Base-by-base conservation (phyloP, 2,329 filamentous ascomycete genomes). In the Apiospora koreana region DNA sequence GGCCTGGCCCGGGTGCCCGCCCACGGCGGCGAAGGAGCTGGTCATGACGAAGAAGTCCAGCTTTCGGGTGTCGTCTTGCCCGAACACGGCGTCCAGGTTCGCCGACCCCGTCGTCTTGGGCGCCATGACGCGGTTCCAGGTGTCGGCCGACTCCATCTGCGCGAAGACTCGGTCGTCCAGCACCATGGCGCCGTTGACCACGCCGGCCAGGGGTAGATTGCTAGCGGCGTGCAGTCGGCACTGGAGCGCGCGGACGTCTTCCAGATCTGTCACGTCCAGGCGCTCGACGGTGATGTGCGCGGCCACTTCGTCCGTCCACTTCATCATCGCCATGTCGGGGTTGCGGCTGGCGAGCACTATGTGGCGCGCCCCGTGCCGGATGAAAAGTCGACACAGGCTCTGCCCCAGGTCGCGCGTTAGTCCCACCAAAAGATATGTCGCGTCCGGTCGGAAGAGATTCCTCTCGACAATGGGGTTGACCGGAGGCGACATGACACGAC, bases 1-100 rank as follows among this genome's bases (percentile, higher is more conserved):
- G 35, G 81, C 78, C 73, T 85, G 83, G 0, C 83, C 83, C 0
- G 80, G 77, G 69, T 85, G 83, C 0, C 83, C 83, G 18, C 82
- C 83, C 7, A 82, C 77, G 5, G 82, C 83, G 0, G 83, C 82
- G 68, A 85, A 84, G 0, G 82, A 84, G 7, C 82, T 84, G 0
- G 82, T 84, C 82, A 85, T 82, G 75, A 85, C 81, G 76, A 85
- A 85, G 74, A 85, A 84, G 14, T 84, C 82, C 45, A 85, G 74
- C 25, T 10, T n/a, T n/a, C n/a, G n/a, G n/a, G n/a, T n/a, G n/a
- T n/a, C 6, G 38, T 75, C 71, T 21, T 72, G 35, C 1, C 54
- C 54, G 70, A 84, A 84, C 2, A 77, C 79, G 0, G 9, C n/a
- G 71, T 83, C 79, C 0, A 85, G 79, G 67, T 84, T 83, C 14